Percentiles rank a stretch among this genome's conserved stretches.
phyloP scores from a whole-genome alignment of 1,139 yeast species.

The Suzukiozyma palmioleophila region DNA sequence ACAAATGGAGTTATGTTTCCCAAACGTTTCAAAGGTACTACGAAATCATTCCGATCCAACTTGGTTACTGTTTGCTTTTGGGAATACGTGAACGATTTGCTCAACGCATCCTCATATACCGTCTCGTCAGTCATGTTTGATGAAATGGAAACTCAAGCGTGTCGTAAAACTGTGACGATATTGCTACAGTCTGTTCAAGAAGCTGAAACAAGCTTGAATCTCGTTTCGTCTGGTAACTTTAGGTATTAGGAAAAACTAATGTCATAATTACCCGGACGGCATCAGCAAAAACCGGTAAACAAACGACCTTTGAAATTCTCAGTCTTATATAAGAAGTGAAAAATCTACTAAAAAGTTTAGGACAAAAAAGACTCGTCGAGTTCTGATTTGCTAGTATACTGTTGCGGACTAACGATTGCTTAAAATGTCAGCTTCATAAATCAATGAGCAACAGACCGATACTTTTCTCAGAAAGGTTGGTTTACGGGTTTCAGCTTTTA shows the following conservation, averaged over 20 bases:
- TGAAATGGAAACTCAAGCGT: too few relatives aligned
- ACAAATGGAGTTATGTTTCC: neutral
- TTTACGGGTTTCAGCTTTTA: neutral
- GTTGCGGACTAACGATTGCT: neutral
- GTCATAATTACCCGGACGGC: too few relatives aligned
- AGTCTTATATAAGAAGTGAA: neutral
- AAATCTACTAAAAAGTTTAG: neutral
- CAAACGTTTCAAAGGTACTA: constrained; percentile 1
- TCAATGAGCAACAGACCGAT: too few relatives aligned
- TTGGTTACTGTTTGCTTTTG: neutral
- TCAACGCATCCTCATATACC: constrained; percentile 9
- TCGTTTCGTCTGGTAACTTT: too few relatives aligned
- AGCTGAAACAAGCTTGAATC: too few relatives aligned
- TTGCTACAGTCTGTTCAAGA: too few relatives aligned
- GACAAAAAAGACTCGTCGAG: neutral
- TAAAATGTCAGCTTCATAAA: too few relatives aligned
- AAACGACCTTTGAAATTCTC: neutral
- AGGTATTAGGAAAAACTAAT: too few relatives aligned
- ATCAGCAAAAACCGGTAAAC: too few relatives aligned
- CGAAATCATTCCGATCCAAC: constrained; percentile 1
- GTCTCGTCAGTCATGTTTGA: constrained; percentile 1
- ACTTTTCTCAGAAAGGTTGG: too few relatives aligned
- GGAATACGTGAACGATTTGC: constrained; percentile 1
- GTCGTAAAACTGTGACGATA: too few relatives aligned
- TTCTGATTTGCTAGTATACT: neutral